phyloP scores from a whole-genome alignment of 345 rosid species.

The Eucalyptus globulus region DNA sequence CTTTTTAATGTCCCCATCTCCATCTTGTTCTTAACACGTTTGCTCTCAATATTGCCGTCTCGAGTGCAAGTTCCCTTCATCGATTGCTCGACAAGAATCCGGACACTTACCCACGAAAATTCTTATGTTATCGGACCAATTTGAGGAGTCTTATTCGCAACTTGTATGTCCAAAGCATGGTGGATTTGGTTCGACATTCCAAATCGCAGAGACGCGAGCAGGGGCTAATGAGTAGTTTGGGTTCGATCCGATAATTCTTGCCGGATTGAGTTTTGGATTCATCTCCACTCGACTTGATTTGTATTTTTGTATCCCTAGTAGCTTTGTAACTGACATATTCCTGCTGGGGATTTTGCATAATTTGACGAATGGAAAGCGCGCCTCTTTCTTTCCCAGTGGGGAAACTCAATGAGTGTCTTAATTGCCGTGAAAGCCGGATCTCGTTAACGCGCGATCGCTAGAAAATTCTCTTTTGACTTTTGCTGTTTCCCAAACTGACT shows the following conservation, averaged over 20 bases:
- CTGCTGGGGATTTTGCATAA: neutral
- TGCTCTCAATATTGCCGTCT: neutral
- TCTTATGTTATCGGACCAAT: neutral
- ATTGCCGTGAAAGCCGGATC: neutral
- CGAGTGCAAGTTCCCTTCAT: neutral
- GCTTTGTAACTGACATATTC: too few relatives aligned
- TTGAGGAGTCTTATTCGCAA: neutral
- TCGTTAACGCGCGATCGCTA: neutral
- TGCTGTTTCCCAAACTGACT: neutral
- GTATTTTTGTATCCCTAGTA: too few relatives aligned
- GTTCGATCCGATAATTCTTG: neutral
- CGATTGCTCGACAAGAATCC: neutral
- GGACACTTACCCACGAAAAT: neutral
- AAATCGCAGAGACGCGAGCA: neutral
- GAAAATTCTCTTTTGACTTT: neutral
- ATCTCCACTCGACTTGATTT: too few relatives aligned
- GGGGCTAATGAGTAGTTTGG: neutral
- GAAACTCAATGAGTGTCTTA: neutral
- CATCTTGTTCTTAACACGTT: neutral
- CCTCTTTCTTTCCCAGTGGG: neutral
- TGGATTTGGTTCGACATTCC: neutral
- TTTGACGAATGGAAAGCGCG: neutral
- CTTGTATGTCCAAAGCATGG: neutral
- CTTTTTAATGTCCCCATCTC: neutral
- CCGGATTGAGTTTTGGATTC: neutral